phyloP scores from a whole-genome alignment of 140 eudicot species.

The Anethum foeniculum region DNA sequence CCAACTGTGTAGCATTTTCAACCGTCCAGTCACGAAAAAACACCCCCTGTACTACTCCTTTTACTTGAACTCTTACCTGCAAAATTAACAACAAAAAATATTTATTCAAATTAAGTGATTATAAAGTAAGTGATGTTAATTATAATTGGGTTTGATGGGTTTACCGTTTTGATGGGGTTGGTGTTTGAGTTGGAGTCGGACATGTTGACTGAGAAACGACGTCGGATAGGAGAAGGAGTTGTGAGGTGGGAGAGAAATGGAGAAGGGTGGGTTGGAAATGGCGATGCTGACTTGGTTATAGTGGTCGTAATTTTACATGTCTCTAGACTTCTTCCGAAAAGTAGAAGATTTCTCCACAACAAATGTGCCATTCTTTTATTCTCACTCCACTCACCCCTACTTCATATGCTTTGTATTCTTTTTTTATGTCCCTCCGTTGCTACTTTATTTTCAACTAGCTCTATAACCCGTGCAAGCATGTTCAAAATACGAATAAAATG shows the following conservation, averaged over 20 bases:
- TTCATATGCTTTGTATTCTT: no score
- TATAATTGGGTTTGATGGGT: neutral
- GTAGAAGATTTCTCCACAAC: neutral
- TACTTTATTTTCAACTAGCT: no score
- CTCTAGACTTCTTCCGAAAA: neutral
- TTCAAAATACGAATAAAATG: no score
- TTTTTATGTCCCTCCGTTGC: no score
- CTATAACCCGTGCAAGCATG: no score
- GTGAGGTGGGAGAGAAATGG: neutral
- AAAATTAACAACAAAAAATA: neutral
- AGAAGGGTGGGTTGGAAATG: neutral
- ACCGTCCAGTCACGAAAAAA: slow-evolving; percentile 77
- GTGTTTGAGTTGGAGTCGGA: neutral
- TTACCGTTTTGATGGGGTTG: neutral
- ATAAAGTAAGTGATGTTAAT: neutral
- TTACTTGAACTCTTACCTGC: slow-evolving; percentile 64
- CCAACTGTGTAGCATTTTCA: slow-evolving; percentile 66
- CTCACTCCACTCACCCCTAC: neutral
- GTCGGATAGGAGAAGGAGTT: neutral
- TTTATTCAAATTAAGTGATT: no score
- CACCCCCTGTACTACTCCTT: slow-evolving; percentile 86
- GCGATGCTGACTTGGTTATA: neutral
- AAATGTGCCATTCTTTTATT: neutral
- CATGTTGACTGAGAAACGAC: neutral
- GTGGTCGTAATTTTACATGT: neutral